phyloP scores from a whole-genome alignment of 139 green algal genomes.

The Monoraphidium neglectum region DNA sequence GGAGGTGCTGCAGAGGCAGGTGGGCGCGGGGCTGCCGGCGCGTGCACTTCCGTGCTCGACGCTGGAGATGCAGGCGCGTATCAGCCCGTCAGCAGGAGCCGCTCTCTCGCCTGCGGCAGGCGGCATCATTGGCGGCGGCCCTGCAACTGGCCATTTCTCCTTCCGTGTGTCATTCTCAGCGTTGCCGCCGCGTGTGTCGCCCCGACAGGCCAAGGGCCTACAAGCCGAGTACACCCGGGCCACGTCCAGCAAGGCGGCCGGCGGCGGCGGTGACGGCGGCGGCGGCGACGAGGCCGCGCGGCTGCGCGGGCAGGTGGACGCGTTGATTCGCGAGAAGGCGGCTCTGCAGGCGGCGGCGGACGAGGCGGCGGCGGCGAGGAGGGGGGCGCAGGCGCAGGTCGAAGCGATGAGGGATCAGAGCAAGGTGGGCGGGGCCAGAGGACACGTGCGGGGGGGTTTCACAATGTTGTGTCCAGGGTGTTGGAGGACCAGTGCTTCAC shows the following conservation, averaged over 20 bases:
- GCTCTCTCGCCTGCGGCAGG: not conserved
- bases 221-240: conserved; percentile 22
- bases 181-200: no score
- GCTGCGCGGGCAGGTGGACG: not conserved
- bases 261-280: not conserved
- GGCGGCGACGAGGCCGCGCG: conserved; percentile 2
- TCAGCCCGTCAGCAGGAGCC: not conserved
- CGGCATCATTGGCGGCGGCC: no score
- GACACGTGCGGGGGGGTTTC: not conserved
- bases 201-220: conserved; percentile 11
- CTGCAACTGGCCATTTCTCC: no score
- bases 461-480: no score
- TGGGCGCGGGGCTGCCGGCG: not conserved
- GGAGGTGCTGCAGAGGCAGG: conserved; percentile 28
- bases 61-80: no score
- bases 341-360: not conserved
- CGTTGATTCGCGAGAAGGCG: conserved; percentile 6
- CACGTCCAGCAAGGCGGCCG: not conserved
- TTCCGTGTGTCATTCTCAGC: no score
- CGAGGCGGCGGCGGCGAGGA: not conserved
- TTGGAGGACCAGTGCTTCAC: no score
- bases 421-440: not conserved
- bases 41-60: not conserved
- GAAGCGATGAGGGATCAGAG: not conserved
- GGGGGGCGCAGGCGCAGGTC: not conserved